Evolutionary conservation across 352 stramenopile species (phyloP), one percentile per base, ranked within the genome.

Genomic region (Pythium monospermum): DNA sequence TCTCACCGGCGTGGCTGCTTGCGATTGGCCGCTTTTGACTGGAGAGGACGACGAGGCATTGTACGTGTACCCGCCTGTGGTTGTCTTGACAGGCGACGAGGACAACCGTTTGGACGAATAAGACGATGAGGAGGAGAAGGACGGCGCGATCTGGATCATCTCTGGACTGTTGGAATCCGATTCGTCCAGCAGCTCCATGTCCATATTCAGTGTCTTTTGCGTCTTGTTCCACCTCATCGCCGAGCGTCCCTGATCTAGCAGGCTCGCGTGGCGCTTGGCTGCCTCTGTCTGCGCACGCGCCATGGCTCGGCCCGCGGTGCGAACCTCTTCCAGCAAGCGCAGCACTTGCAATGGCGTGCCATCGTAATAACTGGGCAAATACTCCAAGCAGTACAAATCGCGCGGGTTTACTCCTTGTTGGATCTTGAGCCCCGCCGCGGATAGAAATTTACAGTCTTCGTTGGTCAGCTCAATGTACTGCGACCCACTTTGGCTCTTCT

Each of bases 361-460:
- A 27, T 68, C 58, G 28, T 53, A 62, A 16, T 49, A 59, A 1
- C 36, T 26, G n/a, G 53, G 25, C 5, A 71, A 28, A 10, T 66
- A 49, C 42, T 53, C 41, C 37, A 77, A 75, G 49, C 67, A 81
- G 30, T 75, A 81, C 4, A 75, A 11, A 16, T 73, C 55, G 18
- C 41, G 52, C 28, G 61, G 46, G 39, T 55, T 55, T 6, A 26
- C 56, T 13, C 51, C 59, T 22, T 61, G 51, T 25, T 52, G 23
- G 19, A 77, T 46, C 43, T 52, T 43, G 21, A 73, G 57, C 10
- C 67, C 70, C 26, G 57, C 53, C 10, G 42, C 39, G 18, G 63
- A 21, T 48, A 73, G 37, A 33, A 59, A 43, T 43, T 61, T 42
- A 54, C 67, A 76, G 44, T 80, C 56, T 11, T 53, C 53, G 25